phyloP scores from a whole-genome alignment of 805 yeast species.

The Myxozyma neotropica region DNA sequence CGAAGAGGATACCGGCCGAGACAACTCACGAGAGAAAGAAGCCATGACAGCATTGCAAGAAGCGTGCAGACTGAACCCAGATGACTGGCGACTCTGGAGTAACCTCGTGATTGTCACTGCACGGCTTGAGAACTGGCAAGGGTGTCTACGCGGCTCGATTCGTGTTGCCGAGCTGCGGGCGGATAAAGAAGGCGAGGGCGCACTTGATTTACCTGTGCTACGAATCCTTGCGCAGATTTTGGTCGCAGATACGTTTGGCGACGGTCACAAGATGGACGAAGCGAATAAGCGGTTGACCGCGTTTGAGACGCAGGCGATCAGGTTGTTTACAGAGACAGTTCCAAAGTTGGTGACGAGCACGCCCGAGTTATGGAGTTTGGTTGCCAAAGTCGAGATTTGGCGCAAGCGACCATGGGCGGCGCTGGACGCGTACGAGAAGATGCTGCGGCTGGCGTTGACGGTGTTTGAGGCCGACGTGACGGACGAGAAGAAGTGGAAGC shows the following conservation, averaged over 20 bases:
- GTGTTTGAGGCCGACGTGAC: constrained; percentile 65
- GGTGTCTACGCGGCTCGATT: constrained; percentile 74
- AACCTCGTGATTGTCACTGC: constrained; percentile 82
- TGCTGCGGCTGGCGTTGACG: constrained; percentile 65
- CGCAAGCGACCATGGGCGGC: constrained; percentile 85
- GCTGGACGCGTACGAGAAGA: constrained; percentile 81
- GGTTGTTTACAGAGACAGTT: constrained; percentile 66
- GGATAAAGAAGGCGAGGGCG: constrained; percentile 59
- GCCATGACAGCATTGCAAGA: constrained; percentile 83
- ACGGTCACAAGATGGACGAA: constrained; percentile 35
- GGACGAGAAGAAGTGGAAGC: constrained; percentile 68
- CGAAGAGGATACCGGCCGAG: background rate
- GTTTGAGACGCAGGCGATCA: constrained; percentile 70
- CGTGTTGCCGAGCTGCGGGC: constrained; percentile 61
- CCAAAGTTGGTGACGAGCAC: constrained; percentile 70
- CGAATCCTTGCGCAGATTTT: constrained; percentile 72
- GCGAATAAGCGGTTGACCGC: constrained; percentile 47
- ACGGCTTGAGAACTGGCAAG: constrained; percentile 83
- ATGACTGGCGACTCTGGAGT: constrained; percentile 89
- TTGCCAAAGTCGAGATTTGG: constrained; percentile 88
- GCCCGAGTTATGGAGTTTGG: constrained; percentile 75
- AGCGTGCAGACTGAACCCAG: constrained; percentile 64
- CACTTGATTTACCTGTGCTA: constrained; percentile 73
- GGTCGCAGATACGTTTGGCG: constrained; percentile 52
- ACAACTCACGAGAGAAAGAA: constrained; percentile 45